phyloP scores from a whole-genome alignment of 2,329 filamentous ascomycete species.

The Thielaviopsis euricoi region DNA sequence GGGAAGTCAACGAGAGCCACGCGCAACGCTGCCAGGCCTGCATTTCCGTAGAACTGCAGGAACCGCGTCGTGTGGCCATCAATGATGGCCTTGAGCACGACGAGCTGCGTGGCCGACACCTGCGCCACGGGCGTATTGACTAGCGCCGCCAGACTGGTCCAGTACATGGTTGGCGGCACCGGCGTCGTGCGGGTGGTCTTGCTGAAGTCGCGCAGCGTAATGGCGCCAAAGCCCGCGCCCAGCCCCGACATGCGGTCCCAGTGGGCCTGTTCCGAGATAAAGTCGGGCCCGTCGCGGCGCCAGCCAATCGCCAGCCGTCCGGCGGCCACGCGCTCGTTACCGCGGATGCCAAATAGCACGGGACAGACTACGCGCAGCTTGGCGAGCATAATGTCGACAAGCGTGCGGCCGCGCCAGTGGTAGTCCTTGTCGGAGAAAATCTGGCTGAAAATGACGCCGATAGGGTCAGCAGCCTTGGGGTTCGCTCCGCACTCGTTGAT shows the following conservation, averaged over 20 bases:
- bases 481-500: slow-evolving; percentile 48
- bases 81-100: slow-evolving; percentile 55
- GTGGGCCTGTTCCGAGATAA: slow-evolving; percentile 55
- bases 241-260: slow-evolving; percentile 70
- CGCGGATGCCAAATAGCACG: slow-evolving; percentile 68
- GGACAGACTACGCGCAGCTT: slow-evolving; percentile 73
- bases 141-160: slow-evolving; percentile 60
- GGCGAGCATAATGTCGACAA: slow-evolving; percentile 71
- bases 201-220: slow-evolving; percentile 69
- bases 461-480: slow-evolving; percentile 52
- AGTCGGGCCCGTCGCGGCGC: slow-evolving; percentile 44
- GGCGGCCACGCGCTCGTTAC: slow-evolving; percentile 53
- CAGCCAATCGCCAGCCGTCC: slow-evolving; percentile 59
- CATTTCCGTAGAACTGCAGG: slow-evolving; percentile 63
- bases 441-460: slow-evolving; percentile 60
- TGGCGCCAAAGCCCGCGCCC: slow-evolving; percentile 66
- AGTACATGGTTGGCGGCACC: slow-evolving; percentile 67
- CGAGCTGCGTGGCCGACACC: slow-evolving; percentile 56
- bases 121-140: slow-evolving; percentile 54
- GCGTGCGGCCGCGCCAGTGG: slow-evolving; percentile 46
- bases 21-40: slow-evolving; percentile 54
- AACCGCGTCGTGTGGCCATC: slow-evolving; percentile 60
- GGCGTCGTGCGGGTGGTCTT: slow-evolving; percentile 53
- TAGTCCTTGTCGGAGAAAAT: slow-evolving; percentile 57
- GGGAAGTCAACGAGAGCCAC: slow-evolving; percentile 63